Base-by-base conservation (phyloP, 106 monocot genomes). In the Amphibolis antarctica region DNA sequence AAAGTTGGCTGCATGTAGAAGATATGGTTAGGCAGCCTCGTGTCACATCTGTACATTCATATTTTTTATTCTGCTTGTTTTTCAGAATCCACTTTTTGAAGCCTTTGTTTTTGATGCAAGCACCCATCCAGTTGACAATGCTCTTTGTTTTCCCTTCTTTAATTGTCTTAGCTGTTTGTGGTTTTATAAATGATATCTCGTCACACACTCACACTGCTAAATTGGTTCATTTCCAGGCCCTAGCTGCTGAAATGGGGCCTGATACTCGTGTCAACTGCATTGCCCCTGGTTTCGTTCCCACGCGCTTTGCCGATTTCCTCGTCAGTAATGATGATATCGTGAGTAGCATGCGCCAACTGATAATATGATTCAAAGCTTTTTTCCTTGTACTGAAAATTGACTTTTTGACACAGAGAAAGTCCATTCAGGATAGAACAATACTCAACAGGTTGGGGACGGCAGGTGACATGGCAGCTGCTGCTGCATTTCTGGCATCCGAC, bases 261-360 rank as follows among this genome's bases (percentile, higher is more conserved):
- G 70, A 89, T 12, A 89, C 94, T 46, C 74, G 89, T 63, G 89
- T 89, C 17, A 92, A 90, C 68, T 96, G 89, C 71, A 77, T 96
- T 64, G 96, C 96, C 67, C 89, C 96, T 53, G 86, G 96, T 74
- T 86, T 89, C 68, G 96, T 96, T 58, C 96, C 96, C 18, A 96
- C 89, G 26, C 67, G 76, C 74, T 96, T 96, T 78, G 78, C 96
- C 50, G 68, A 78, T 64, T 86, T 86, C 69, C 43, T 96, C 25
- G 66, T 76, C 54, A 75, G 15, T 54, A 80, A 69, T 66, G 76
- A 82, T 13, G 59, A 77, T 25, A 59, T 85, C 46, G 93, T 89
- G 70, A 79, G 89, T 74, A 44, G 51, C 20, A 7, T 49, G 5
- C 7, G 36, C 7, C 7, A 36, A 36, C 7, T n/a, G n/a, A 36